Conservation (phyloP, 371 early-diverging fungal genomes). For the Rhizopus arrhizus region DNA sequence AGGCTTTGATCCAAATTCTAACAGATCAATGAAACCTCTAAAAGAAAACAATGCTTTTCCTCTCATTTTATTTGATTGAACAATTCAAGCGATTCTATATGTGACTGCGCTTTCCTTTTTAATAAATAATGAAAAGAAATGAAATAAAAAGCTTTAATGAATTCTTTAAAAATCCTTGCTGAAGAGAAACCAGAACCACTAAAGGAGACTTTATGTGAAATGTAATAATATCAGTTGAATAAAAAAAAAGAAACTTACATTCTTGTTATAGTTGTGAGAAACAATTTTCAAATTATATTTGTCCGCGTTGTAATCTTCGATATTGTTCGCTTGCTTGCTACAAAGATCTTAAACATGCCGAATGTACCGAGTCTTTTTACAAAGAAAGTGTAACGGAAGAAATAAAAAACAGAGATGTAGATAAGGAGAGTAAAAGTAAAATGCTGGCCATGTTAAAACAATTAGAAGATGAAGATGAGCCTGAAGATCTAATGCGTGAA, state of each 20-base stretch:
- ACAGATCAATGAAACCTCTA: too few species aligned
- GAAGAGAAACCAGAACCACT: constrained; percentile 15
- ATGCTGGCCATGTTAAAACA: constrained; percentile 60
- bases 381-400: constrained; percentile 63
- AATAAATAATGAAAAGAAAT: too few species aligned
- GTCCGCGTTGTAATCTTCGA: constrained; percentile 71
- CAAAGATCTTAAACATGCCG: constrained; percentile 53
- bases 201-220: constrained; percentile 30
- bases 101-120: too few species aligned
- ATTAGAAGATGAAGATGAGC: constrained; percentile 52
- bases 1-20: too few species aligned
- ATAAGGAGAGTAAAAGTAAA: constrained; percentile 46
- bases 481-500: constrained; percentile 17
- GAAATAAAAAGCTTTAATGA: too few species aligned
- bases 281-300: constrained; percentile 63
- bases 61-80: too few species aligned
- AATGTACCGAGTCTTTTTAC: constrained; percentile 73
- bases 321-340: constrained; percentile 73
- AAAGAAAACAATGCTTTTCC: too few species aligned
- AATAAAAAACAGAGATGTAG: constrained; percentile 47
- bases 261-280: constrained; percentile 50
- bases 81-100: too few species aligned
- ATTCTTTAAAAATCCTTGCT: neutral
- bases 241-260: neutral
- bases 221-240: constrained; percentile 12